A percentile compares a stretch with the other conserved stretches of the same genome.
These are phyloP conservation scores for Arachis monticola DNA, from an alignment of 331 rosid species.

Conservation along the genomic window DNA sequence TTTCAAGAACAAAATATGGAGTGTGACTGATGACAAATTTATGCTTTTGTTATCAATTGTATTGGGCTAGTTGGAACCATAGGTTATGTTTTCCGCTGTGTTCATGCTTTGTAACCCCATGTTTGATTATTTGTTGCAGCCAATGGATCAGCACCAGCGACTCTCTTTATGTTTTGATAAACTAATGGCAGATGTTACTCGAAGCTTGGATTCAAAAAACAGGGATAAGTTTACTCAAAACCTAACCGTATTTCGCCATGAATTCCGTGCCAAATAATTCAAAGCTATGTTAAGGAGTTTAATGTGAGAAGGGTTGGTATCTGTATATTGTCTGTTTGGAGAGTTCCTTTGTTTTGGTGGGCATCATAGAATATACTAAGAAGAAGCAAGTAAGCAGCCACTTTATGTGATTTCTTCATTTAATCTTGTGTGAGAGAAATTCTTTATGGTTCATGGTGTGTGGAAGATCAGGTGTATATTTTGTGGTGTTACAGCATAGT, in stretches of 20 bases:
- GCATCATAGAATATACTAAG: constrained; percentile 31
- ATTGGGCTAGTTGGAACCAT: background rate
- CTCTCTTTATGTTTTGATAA: constrained; percentile 89
- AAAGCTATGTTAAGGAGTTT: constrained; percentile 18
- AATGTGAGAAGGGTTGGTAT: constrained; percentile 28
- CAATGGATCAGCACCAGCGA: constrained; percentile 86
- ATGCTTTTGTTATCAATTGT: background rate
- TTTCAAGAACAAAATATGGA: background rate
- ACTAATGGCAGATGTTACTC: constrained; percentile 88
- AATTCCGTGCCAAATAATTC: constrained; percentile 83
- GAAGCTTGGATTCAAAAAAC: constrained; percentile 90
- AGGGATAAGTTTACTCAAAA: constrained; percentile 97
- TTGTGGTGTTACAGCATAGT: constrained; percentile 37
- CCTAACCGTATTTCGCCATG: constrained; percentile 82
- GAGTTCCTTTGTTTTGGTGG: constrained; percentile 39
- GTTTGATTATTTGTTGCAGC: constrained; percentile 60
- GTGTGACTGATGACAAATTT: constrained; percentile 12
- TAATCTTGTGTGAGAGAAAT: constrained; percentile 38
- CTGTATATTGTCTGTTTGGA: constrained; percentile 38
- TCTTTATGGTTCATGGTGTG: constrained; percentile 38
- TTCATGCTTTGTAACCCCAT: constrained; percentile 12
- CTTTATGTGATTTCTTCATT: constrained; percentile 35
- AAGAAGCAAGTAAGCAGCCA: constrained; percentile 38
- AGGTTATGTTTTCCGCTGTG: background rate
- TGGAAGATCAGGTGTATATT: constrained; percentile 36